These are phyloP conservation scores for Ascochyta clinopodiicola DNA, from an alignment of 2,329 filamentous ascomycete genomes.

Conservation along the genomic window DNA sequence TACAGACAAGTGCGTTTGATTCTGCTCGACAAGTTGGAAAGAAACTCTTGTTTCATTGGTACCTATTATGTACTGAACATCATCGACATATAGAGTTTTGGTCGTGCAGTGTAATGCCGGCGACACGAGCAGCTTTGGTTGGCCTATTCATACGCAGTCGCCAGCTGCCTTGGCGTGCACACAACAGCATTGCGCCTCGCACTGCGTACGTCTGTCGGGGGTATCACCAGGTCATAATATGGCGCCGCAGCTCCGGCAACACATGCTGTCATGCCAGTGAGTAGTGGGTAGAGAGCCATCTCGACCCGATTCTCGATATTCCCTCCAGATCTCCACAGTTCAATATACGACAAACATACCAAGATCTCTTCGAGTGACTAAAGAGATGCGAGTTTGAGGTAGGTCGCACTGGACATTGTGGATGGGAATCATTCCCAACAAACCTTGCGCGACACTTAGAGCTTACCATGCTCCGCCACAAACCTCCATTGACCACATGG, in stretches of 20 bases:
- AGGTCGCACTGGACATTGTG: not conserved
- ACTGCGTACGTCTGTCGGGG: not conserved
- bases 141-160: not conserved
- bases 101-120: not conserved
- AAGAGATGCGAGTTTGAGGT: not conserved
- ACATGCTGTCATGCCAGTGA: not conserved
- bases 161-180: not conserved
- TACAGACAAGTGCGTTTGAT: too few species aligned
- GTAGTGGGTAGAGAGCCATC: not conserved
- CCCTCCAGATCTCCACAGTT: not conserved
- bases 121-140: not conserved
- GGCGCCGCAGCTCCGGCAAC: not conserved
- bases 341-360: slow-evolving; percentile 33
- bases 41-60: too few species aligned
- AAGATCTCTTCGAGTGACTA: slow-evolving; percentile 9
- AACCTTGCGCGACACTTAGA: not conserved
- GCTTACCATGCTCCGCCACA: not conserved
- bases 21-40: too few species aligned
- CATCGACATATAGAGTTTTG: not conserved
- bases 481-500: not conserved
- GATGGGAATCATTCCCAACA: not conserved
- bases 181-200: not conserved
- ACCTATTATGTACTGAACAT: too few species aligned
- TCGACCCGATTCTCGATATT: not conserved
- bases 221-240: not conserved